Base-by-base conservation (phyloP, 1,284 basidiomycete species). In the Vanrija sp. region DNA sequence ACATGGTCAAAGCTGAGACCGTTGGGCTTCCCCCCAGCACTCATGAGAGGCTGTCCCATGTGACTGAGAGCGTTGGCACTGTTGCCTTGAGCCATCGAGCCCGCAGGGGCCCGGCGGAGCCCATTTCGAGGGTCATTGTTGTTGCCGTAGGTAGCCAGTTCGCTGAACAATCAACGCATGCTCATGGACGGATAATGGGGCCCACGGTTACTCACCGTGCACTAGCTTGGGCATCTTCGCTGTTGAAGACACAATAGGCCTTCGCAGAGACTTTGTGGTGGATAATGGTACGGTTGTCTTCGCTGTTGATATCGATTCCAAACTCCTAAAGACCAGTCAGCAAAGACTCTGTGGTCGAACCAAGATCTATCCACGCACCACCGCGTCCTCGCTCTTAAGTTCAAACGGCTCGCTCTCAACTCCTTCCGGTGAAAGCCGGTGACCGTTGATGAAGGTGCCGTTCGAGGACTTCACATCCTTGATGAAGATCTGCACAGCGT, bases 381-480 rank as follows among this genome's bases (percentile, higher is more conserved):
- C 86, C 62, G 94, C 88, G 72, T 98, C 94, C 67, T 96, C 94
- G 46, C 85, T 88, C 79, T 96, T 94, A 43, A 99, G 84, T 77
- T 97, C 91, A 64, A 86, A 95, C 0, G 92, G 90, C 34, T 96
- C 90, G 0, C 89, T 93, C 78, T 98, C 94, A 54, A 91, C 83
- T 25, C 89, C 89, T 75, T 99, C 94, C 1, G 84, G 83, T 60
- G 89, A 92, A 44, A 98, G 84, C 45, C 95, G 83, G 63, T 96
- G 91, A 53, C 91, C 87, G 65, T 99, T 98, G 77, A 99, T 95
- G 73, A 98, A 98, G 7, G 96, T 98, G 5, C 95, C 95, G 66
- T 98, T 98, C 1, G 91, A 95, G 58, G 91, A 94, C 80, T 96
- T 96, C 71, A 98, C 91, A 74, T 98, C 96, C 77, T 92, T 96